These are phyloP conservation scores for Teratosphaeriaceae sp. DNA, from an alignment of 2,329 filamentous ascomycete species.

Conservation along the genomic window DNA sequence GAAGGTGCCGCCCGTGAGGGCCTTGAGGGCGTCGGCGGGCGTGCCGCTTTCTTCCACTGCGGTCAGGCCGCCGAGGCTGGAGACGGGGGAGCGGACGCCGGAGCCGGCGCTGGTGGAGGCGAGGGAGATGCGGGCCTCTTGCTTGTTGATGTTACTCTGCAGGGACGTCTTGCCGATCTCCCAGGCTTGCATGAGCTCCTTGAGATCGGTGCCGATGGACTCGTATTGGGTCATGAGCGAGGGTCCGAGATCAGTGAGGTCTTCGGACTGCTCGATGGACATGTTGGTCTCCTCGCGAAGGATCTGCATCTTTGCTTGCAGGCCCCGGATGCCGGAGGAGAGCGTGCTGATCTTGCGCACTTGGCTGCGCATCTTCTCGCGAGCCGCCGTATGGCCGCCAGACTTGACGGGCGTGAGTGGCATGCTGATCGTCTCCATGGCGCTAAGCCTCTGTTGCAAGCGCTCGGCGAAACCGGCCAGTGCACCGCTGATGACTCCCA, in stretches of 20 bases:
- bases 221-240: slow-evolving; percentile 87
- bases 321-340: slow-evolving; percentile 79
- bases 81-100: slow-evolving; percentile 41
- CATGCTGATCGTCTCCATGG: slow-evolving; percentile 59
- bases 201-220: slow-evolving; percentile 82
- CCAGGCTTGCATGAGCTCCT: slow-evolving; percentile 47
- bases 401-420: slow-evolving; percentile 54
- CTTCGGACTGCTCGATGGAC: slow-evolving; percentile 62
- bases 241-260: slow-evolving; percentile 59
- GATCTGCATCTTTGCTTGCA: slow-evolving; percentile 92
- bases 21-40: slow-evolving; percentile 65
- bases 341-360: slow-evolving; percentile 82
- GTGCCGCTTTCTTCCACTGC: slow-evolving; percentile 49
- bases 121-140: slow-evolving; percentile 55
- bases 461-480: slow-evolving; percentile 58
- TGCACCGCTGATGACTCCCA: slow-evolving; percentile 55
- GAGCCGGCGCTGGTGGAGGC: slow-evolving; percentile 34
- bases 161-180: slow-evolving; percentile 69
- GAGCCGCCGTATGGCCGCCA: slow-evolving; percentile 52
- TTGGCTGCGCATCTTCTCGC: slow-evolving; percentile 78
- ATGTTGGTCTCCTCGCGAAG: slow-evolving; percentile 83
- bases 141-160: slow-evolving; percentile 72
- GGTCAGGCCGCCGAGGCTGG: slow-evolving; percentile 58
- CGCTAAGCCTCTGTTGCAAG: slow-evolving; percentile 62
- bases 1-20: slow-evolving; percentile 63